Evolutionary conservation across 164 flowering plant species (phyloP), one percentile per base, ranked within the genome.

Genomic region (Brasenia schreberi): DNA sequence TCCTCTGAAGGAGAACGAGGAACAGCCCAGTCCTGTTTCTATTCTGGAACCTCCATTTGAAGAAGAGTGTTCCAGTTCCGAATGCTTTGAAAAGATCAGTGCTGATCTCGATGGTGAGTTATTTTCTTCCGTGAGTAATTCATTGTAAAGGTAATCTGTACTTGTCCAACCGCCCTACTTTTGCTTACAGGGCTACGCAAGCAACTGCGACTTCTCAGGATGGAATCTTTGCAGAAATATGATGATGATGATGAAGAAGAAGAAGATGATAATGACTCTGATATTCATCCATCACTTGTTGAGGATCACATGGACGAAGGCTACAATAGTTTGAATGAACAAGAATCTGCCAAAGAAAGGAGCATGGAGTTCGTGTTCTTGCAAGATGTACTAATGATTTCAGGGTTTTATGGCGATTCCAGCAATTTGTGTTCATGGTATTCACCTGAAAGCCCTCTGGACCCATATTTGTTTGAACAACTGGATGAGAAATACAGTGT

Each of bases 11-110:
- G 93, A 84, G 59, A 10, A 12, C 18, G 78, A 81, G 63, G 90
- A 83, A 59, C 90, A 86, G 68, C 90, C 89, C 10, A 94, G 93
- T 75, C 93, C 96, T 18, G 78, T 84, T 76, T 94, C 97, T 58
- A 83, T 87, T 70, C 73, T 94, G 62, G 90, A 88, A 74, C 77
- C 82, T 69, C 74, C 89, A 68, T 88, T 82, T 72, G 63, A 64
- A 43, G 96, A 84, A 68, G 93, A 94, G 59, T 16, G 67, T 5
- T 81, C 87, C 67, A 73, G 87, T 73, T 79, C 92, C 43, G 94
- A 92, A 61, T 85, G 92, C 77, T 87, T 88, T 75, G 93, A 82
- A 77, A 81, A 81, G 71, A 76, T 90, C 77, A 87, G 82, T 78
- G 88, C 88, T 72, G 96, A 86, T 66, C 82, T 91, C 14, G 84